Base-by-base conservation (phyloP, 495 filamentous ascomycete species). In the Podospora appendiculata region DNA sequence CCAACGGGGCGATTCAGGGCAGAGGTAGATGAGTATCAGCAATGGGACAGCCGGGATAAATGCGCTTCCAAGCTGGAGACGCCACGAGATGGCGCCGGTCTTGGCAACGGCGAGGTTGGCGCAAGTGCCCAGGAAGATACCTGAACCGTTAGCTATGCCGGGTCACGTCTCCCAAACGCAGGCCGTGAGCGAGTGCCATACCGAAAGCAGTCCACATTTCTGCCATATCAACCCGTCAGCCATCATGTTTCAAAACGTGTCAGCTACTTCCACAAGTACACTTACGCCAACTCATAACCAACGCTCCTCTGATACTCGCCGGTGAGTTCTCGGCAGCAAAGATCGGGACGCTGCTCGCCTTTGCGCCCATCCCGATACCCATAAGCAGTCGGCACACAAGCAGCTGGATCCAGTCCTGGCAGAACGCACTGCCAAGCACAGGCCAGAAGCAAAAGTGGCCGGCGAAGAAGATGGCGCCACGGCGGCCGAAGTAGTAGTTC, bases 291-390 rank as follows among this genome's bases (percentile, higher is more conserved):
- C 71, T 78, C 88, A 94, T 92, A 39, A 88, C 85, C 16, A 94
- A 67, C 8, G 79, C 86, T 44, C 89, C 89, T 57, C 89, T 78
- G 48, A 94, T 85, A 18, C 70, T 63, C n/a, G 89, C 82, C 0
- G 89, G 89, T 11, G 78, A 73, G 62, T 85, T 89, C 58, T 94
- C 89, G 4, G 87, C 88, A 4, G 86, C 82, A 58, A 79, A 91
- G 32, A 94, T 80, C 8, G 88, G 86, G 12, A 89, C 83, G 50
- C 17, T 75, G 8, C 68, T 71, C 6, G 74, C 79, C 55, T 83
- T 83, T 10, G 70, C 61, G 39, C 87, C 86, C 81, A 89, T 87
- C 13, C 85, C 87, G 41, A 88, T 77, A 32, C 86, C 87, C 43
- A 89, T 77, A 9, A 88, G 70, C 19, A 87, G 57, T 51, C 87